Evolutionary conservation across 2,329 filamentous ascomycete genomes (phyloP).

Genomic region (Stromatinia cepivora): DNA sequence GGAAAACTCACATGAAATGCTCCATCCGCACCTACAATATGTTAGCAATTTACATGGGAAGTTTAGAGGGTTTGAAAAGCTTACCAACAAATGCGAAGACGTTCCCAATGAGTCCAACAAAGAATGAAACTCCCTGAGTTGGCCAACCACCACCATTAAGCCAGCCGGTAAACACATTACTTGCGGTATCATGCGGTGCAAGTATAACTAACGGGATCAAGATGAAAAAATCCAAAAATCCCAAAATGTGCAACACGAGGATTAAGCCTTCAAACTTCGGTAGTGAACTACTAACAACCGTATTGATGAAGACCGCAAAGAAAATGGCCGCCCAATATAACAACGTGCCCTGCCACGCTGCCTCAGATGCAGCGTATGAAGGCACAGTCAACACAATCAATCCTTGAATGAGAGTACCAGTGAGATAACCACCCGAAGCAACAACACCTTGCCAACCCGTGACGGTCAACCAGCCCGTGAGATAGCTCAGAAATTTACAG

Average conservation of each 20-base stretch:
- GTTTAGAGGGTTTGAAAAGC: neutral
- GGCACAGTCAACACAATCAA: slow-evolving; percentile 11
- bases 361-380: neutral
- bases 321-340: slow-evolving; percentile 16
- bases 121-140: slow-evolving; percentile 39
- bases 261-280: slow-evolving; percentile 47
- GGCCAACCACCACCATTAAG: slow-evolving; percentile 39
- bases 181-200: slow-evolving; percentile 28
- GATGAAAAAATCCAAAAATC: slow-evolving; percentile 49
- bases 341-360: slow-evolving; percentile 15
- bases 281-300: slow-evolving; percentile 42
- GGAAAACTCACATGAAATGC: slow-evolving; percentile 16
- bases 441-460: slow-evolving; percentile 13
- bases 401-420: slow-evolving; percentile 6
- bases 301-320: slow-evolving; percentile 45
- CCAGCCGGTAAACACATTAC: slow-evolving; percentile 39
- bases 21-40: slow-evolving; percentile 17
- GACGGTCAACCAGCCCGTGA: slow-evolving; percentile 34
- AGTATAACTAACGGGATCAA: slow-evolving; percentile 43
- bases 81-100: slow-evolving; percentile 28
- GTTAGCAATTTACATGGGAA: neutral
- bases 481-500: slow-evolving; percentile 56
- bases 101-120: slow-evolving; percentile 43
- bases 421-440: slow-evolving; percentile 14
- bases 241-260: slow-evolving; percentile 47